phyloP scores from a whole-genome alignment of 2,329 filamentous ascomycete genomes.

The Botrytis hyacinthi region DNA sequence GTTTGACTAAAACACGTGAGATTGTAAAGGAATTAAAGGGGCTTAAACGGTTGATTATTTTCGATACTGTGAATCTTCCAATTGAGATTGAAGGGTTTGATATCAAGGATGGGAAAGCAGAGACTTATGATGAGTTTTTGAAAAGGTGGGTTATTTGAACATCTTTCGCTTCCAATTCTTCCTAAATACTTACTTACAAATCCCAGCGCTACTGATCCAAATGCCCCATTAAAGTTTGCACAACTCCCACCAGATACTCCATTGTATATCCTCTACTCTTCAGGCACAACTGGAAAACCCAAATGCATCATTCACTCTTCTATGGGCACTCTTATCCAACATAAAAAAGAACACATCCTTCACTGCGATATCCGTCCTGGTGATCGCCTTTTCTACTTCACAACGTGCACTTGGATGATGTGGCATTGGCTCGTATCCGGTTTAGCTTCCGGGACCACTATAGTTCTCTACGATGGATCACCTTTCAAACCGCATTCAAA shows the following conservation, averaged over 20 bases:
- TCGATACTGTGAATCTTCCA: slow-evolving; percentile 58
- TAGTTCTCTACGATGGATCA: slow-evolving; percentile 89
- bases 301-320: slow-evolving; percentile 95
- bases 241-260: slow-evolving; percentile 83
- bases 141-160: slow-evolving; percentile 26
- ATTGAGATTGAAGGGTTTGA: slow-evolving; percentile 27
- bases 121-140: slow-evolving; percentile 46
- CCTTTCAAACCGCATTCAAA: slow-evolving; percentile 80
- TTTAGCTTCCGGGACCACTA: slow-evolving; percentile 75
- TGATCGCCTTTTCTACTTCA: slow-evolving; percentile 87
- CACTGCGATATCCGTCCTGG: slow-evolving; percentile 75
- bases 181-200: slow-evolving; percentile 28
- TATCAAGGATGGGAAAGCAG: slow-evolving; percentile 40
- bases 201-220: slow-evolving; percentile 35
- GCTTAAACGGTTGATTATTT: slow-evolving; percentile 69
- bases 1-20: slow-evolving; percentile 73
- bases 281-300: slow-evolving; percentile 80
- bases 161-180: not conserved
- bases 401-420: slow-evolving; percentile 99
- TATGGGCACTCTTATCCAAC: slow-evolving; percentile 85
- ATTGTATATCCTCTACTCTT: slow-evolving; percentile 90
- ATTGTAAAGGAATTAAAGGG: slow-evolving; percentile 63
- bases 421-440: slow-evolving; percentile 95
- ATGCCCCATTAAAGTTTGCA: slow-evolving; percentile 58
- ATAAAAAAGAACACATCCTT: slow-evolving; percentile 93